A percentile compares a stretch with the other conserved stretches of the same genome.
phyloP scores from a whole-genome alignment of 495 filamentous ascomycete genomes.

The Lepidopterella palustris region DNA sequence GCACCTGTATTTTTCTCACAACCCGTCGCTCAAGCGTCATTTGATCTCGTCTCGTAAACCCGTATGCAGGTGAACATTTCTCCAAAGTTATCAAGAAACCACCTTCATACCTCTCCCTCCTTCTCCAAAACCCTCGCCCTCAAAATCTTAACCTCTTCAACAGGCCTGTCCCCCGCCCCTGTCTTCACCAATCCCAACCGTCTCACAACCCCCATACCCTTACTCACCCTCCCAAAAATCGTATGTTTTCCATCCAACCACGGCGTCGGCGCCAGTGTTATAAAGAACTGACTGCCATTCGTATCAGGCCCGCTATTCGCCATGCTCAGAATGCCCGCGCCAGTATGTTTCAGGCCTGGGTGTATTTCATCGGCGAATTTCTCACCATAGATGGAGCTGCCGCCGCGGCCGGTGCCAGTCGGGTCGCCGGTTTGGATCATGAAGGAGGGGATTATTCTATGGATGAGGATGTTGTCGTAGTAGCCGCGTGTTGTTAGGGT shows the following conservation, averaged over 20 bases:
- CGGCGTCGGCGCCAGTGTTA: slow-evolving; percentile 90
- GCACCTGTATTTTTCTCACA: no score
- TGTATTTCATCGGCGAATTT: slow-evolving; percentile 93
- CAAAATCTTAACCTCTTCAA: slow-evolving; percentile 77
- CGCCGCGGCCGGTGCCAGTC: slow-evolving; percentile 90
- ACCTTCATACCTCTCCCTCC: slow-evolving; percentile 30
- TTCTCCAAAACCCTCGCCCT: slow-evolving; percentile 59
- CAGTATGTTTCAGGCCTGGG: slow-evolving; percentile 75
- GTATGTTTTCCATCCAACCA: slow-evolving; percentile 98
- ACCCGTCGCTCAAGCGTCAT: no score
- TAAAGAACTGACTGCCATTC: slow-evolving; percentile 82
- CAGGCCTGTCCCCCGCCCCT: slow-evolving; percentile 67
- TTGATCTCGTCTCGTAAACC: no score
- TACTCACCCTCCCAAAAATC: slow-evolving; percentile 90
- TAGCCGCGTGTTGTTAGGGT: slow-evolving; percentile 74
- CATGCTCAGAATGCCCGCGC: slow-evolving; percentile 91
- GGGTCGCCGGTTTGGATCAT: slow-evolving; percentile 97
- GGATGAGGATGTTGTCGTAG: slow-evolving; percentile 80
- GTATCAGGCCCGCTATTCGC: slow-evolving; percentile 92
- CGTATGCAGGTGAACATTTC: not conserved
- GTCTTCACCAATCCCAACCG: slow-evolving; percentile 90
- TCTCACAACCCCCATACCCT: slow-evolving; percentile 73
- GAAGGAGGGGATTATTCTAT: slow-evolving; percentile 92
- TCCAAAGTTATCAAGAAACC: no score
- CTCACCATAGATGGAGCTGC: slow-evolving; percentile 83